A percentile compares a stretch with the other conserved stretches of the same genome.
These are phyloP conservation scores for Hypoxylon sp. DNA, from an alignment of 2,329 filamentous ascomycete species.

Conservation along the genomic window DNA sequence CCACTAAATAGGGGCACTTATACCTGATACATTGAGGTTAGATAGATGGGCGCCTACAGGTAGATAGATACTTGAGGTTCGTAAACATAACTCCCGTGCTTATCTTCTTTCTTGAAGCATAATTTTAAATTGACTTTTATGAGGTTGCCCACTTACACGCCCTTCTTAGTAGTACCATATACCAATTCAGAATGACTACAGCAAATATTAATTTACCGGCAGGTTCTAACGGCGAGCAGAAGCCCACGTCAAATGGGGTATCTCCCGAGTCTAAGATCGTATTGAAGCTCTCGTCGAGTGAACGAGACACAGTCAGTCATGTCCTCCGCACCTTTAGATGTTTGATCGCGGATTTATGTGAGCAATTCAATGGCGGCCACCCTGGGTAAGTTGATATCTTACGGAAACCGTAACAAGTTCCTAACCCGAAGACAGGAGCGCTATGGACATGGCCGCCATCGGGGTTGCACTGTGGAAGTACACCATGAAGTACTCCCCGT, in stretches of 20 bases:
- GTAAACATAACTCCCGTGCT: too few relatives aligned
- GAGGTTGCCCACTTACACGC: background rate
- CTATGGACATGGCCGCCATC: conserved; percentile 49
- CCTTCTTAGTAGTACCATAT: background rate
- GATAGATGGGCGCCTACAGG: too few relatives aligned
- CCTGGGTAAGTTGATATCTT: conserved; percentile 60
- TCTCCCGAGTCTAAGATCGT: background rate
- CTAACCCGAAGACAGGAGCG: conserved; percentile 37
- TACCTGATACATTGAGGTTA: too few relatives aligned
- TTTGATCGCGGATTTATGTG: conserved; percentile 72
- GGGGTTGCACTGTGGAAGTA: conserved; percentile 62
- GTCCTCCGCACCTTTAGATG: conserved; percentile 59
- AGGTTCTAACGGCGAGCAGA: background rate
- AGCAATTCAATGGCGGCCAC: conserved; percentile 75
- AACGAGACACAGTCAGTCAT: background rate
- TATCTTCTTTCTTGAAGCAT: background rate
- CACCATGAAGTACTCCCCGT: conserved; percentile 64
- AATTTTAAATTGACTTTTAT: too few relatives aligned
- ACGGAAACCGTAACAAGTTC: background rate
- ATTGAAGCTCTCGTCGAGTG: background rate
- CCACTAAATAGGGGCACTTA: background rate
- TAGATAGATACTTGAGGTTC: too few relatives aligned
- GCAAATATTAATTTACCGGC: background rate
- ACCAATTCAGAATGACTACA: background rate
- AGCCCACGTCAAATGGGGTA: background rate